These are phyloP conservation scores for Ciborinia camelliae DNA, from an alignment of 2,329 filamentous ascomycete genomes.

Conservation along the genomic window DNA sequence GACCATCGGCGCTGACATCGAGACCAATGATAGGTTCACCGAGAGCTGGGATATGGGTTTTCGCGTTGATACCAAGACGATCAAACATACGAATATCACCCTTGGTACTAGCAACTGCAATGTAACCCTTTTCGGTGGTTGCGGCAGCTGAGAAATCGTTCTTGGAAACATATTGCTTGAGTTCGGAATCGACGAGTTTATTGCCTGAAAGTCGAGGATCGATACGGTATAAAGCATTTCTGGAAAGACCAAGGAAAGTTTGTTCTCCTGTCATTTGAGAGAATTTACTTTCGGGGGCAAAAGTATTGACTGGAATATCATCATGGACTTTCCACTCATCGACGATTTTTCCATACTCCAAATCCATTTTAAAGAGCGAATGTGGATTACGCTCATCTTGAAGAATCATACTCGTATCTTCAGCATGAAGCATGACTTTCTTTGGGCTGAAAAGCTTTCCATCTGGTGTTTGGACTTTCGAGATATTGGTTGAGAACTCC, in stretches of 20 bases:
- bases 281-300: slow-evolving; percentile 96
- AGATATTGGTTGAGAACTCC: slow-evolving; percentile 96
- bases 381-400: slow-evolving; percentile 65
- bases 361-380: slow-evolving; percentile 93
- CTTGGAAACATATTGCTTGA: slow-evolving; percentile 96
- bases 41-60: slow-evolving; percentile 92
- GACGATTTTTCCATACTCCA: slow-evolving; percentile 95
- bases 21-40: slow-evolving; percentile 93
- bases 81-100: slow-evolving; percentile 97
- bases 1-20: slow-evolving; percentile 91
- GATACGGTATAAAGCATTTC: slow-evolving; percentile 88
- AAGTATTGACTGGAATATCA: slow-evolving; percentile 86
- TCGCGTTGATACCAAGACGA: slow-evolving; percentile 91
- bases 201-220: slow-evolving; percentile 86
- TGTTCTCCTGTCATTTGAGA: slow-evolving; percentile 94
- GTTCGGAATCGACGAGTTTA: slow-evolving; percentile 87
- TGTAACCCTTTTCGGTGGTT: slow-evolving; percentile 94
- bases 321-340: slow-evolving; percentile 99
- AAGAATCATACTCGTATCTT: slow-evolving; percentile 39
- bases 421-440: slow-evolving; percentile 47
- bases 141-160: slow-evolving; percentile 95
- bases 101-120: slow-evolving; percentile 96
- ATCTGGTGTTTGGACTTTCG: slow-evolving; percentile 83
- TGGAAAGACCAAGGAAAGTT: slow-evolving; percentile 89
- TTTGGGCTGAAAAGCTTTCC: slow-evolving; percentile 89